These are phyloP conservation scores for Pseudocercospora pini-densiflorae DNA, from an alignment of 2,329 filamentous ascomycete species.

Conservation along the genomic window DNA sequence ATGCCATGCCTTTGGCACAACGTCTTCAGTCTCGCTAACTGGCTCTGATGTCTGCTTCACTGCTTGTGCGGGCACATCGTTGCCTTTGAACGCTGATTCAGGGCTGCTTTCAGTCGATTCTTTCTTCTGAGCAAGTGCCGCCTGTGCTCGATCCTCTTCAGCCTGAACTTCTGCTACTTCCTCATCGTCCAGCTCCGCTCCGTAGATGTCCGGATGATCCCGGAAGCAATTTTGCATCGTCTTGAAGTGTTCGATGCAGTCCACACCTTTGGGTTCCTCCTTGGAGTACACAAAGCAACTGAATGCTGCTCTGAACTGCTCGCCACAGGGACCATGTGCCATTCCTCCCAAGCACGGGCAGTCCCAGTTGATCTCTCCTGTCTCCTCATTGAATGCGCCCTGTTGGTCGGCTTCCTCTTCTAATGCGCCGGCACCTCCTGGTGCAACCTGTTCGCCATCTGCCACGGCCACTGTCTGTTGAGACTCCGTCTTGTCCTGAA, in stretches of 20 bases:
- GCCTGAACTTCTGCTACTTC: slow-evolving; percentile 52
- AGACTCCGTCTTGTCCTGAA: slow-evolving; percentile 17
- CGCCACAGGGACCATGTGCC: slow-evolving; percentile 93
- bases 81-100: not conserved
- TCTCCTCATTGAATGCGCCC: slow-evolving; percentile 97
- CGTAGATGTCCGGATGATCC: slow-evolving; percentile 89
- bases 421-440: slow-evolving; percentile 58
- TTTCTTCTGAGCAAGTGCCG: slow-evolving; percentile 11
- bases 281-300: slow-evolving; percentile 97
- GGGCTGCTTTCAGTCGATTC: slow-evolving; percentile 10
- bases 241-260: slow-evolving; percentile 56
- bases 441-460: slow-evolving; percentile 29
- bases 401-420: slow-evolving; percentile 84
- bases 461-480: slow-evolving; percentile 23
- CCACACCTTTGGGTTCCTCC: slow-evolving; percentile 79
- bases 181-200: slow-evolving; percentile 82
- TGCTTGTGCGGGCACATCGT: not conserved
- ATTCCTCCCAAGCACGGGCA: slow-evolving; percentile 97
- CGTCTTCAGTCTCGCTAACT: slow-evolving; percentile 4
- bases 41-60: slow-evolving; percentile 16
- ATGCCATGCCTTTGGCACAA: slow-evolving; percentile 19
- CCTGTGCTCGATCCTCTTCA: slow-evolving; percentile 27
- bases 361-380: slow-evolving; percentile 99
- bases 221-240: slow-evolving; percentile 98
- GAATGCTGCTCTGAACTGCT: slow-evolving; percentile 93